These are phyloP conservation scores for Picea abies DNA, from an alignment of 83 land plant genomes.

Conservation along the genomic window DNA sequence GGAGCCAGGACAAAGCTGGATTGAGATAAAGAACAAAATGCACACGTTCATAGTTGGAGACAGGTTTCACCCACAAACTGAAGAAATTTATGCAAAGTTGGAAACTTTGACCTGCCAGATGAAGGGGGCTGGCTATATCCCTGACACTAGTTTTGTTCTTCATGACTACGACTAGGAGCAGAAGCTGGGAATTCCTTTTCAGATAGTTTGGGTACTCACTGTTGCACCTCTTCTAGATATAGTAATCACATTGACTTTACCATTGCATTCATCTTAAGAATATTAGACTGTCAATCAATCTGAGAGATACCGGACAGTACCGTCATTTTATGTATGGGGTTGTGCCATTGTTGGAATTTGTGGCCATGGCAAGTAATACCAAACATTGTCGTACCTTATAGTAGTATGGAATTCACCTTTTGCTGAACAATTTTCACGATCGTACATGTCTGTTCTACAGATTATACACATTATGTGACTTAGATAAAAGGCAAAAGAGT, in stretches of 20 bases:
- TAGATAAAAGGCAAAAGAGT: no score
- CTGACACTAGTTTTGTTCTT: neutral
- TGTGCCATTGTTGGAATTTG: neutral
- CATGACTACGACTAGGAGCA: neutral
- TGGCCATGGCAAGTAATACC: neutral
- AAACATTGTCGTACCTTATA: neutral
- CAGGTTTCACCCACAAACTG: conserved; percentile 5
- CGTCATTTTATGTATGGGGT: neutral
- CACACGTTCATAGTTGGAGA: conserved; percentile 13
- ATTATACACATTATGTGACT: neutral
- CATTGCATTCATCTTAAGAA: neutral
- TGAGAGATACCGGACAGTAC: no score
- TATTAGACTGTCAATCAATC: neutral
- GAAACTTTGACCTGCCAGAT: neutral
- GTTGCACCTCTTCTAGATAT: neutral
- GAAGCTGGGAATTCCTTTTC: neutral
- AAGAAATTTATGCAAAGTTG: no score
- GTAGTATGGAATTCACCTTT: neutral
- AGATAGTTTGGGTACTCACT: neutral
- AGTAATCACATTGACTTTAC: neutral
- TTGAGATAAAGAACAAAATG: conserved; percentile 5
- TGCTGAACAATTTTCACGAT: neutral
- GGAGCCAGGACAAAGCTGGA: conserved; percentile 15
- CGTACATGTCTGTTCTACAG: neutral
- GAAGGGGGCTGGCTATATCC: neutral